Conservation (phyloP, 441 rosid genomes). For the Brassica balearica region DNA sequence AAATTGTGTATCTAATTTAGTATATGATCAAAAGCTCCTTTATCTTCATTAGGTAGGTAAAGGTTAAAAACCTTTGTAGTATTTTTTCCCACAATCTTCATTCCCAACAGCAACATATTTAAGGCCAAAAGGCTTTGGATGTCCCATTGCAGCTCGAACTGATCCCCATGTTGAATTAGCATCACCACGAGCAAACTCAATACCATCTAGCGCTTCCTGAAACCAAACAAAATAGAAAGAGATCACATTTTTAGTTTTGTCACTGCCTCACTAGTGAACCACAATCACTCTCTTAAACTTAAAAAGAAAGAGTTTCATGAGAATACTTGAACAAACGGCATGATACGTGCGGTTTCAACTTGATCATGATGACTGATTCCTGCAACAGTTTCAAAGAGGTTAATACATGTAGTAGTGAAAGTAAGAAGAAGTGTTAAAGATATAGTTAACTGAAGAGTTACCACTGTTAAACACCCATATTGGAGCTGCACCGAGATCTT, state of each 20-base stretch:
- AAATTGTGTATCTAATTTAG: slow-evolving; percentile 6
- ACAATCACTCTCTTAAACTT: slow-evolving; percentile 1
- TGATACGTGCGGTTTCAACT: slow-evolving; percentile 64
- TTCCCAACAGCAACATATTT: slow-evolving; percentile 89
- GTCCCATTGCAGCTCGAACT: slow-evolving; percentile 88
- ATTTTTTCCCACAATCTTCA: slow-evolving; percentile 78
- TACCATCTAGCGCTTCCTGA: slow-evolving; percentile 95
- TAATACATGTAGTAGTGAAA: neutral
- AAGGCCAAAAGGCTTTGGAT: slow-evolving; percentile 80
- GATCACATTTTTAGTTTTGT: slow-evolving; percentile 4
- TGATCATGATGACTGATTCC: slow-evolving; percentile 84
- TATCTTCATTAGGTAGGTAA: slow-evolving; percentile 16
- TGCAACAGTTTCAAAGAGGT: slow-evolving; percentile 36
- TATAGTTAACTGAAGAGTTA: slow-evolving; percentile 33
- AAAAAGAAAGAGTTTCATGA: slow-evolving; percentile 17
- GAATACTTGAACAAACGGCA: slow-evolving; percentile 78
- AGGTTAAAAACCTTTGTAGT: slow-evolving; percentile 63
- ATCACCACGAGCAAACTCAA: slow-evolving; percentile 86
- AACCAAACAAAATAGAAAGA: slow-evolving; percentile 26
- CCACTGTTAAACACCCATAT: slow-evolving; percentile 95
- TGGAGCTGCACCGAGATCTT: slow-evolving; percentile 78
- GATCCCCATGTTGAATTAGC: slow-evolving; percentile 77
- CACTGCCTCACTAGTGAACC: neutral
- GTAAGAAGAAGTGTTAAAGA: neutral
- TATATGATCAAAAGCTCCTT: neutral